Evolutionary conservation across 768 basidiomycete genomes (phyloP), one percentile per base, ranked within the genome.

Genomic region (Leccinum subtestaceum): DNA sequence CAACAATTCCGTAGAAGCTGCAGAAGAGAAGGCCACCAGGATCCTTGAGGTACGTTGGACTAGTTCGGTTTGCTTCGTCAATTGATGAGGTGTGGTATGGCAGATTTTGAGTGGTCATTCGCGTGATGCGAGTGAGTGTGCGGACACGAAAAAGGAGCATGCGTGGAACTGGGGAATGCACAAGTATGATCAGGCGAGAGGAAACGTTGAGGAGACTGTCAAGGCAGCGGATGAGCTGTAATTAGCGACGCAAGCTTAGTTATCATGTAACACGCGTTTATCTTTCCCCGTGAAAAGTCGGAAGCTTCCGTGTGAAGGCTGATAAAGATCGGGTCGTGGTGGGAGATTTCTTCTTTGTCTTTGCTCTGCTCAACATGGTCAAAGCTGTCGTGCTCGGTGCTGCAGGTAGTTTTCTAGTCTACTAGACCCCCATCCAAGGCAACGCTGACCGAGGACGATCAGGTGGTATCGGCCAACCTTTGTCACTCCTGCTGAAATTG

Each of bases 391-490:
- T 98, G 65, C 95, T 98, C 72, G 95, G 95, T 75, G 95, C 95
- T 78, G 89, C 92, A 75, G 94, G 93, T 92, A 67, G 55, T 76
- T 4, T 63, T 13, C 38, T 49, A 4, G 6, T 21, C 47, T 52
- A 8, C 5, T 52, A 10, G n/a, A 45, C 4, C 17, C 17, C 38
- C 55, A 23, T 15, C 25, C 50, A 32, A 21, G 32, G 29, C 9
- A 55, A 50, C 36, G 17, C 57, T 67, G 25, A 63, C 51, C 29
- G 19, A n/a, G 25, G 19, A 0, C 52, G 40, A 54, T 40, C 63
- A 93, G 94, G 93, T 74, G 95, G 95, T 75, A 98, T 98, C 69
- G 96, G 96, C 71, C 96, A 97, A 80, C 95, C 95, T 61, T 81
- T 98, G 73, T 85, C 95, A 21, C 88, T 98, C 60, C 81, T 98